A percentile compares a stretch with the other conserved stretches of the same genome.
These are phyloP conservation scores for Rhizophora mangle DNA, from an alignment of 345 rosid species.

Conservation along the genomic window DNA sequence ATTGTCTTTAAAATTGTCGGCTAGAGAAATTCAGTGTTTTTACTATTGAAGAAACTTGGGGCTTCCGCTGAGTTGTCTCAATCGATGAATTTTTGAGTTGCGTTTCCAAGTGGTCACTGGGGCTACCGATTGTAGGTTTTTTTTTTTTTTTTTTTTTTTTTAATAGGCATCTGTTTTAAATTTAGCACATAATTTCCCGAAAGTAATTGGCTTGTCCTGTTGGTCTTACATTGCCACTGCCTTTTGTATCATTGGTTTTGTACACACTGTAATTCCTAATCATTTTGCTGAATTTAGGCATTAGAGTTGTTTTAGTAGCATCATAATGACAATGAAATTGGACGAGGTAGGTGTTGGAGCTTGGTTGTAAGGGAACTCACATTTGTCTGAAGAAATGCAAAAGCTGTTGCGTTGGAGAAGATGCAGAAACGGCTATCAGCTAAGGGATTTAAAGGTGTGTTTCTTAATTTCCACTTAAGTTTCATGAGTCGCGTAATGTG, in stretches of 20 bases:
- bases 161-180: too few relatives aligned
- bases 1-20: not conserved
- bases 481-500: not conserved
- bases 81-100: not conserved
- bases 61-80: too few relatives aligned
- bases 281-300: not conserved
- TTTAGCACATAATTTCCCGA: too few relatives aligned
- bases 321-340: constrained; percentile 8
- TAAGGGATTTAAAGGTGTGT: constrained; percentile 71
- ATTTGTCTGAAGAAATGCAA: constrained; percentile 67
- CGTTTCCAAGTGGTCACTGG: not conserved
- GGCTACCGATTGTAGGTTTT: not conserved
- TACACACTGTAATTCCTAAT: too few relatives aligned
- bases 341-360: constrained; percentile 66
- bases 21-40: not conserved
- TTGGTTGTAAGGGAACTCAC: constrained; percentile 89
- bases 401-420: constrained; percentile 65
- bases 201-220: not conserved
- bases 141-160: not conserved
- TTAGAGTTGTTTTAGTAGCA: not conserved
- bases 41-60: too few relatives aligned
- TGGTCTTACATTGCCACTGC: not conserved
- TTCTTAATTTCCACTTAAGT: not conserved
- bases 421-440: constrained; percentile 55
- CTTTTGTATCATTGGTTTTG: not conserved